These are phyloP conservation scores for Apiospora kogelbergensis DNA, from an alignment of 2,329 filamentous ascomycete species.

Conservation along the genomic window DNA sequence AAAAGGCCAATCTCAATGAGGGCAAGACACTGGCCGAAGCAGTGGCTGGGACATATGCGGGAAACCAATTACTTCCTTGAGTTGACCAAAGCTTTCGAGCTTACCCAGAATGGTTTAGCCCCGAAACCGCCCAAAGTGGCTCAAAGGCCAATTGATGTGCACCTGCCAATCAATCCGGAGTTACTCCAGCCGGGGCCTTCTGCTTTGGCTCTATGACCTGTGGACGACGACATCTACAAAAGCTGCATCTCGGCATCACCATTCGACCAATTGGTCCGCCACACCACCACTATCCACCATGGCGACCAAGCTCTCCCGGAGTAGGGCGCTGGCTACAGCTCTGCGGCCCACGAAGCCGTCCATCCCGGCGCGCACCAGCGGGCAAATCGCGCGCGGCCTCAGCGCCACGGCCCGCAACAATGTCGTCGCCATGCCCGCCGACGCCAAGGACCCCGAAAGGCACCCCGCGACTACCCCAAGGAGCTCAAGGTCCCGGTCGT, in stretches of 20 bases:
- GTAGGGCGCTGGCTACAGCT: constrained; percentile 55
- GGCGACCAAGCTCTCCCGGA: constrained; percentile 61
- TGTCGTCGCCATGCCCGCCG: constrained; percentile 56
- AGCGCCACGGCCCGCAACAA: constrained; percentile 46
- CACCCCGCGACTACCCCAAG: constrained; percentile 56
- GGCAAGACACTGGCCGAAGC: background rate
- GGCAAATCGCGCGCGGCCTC: constrained; percentile 48
- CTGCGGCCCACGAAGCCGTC: constrained; percentile 51
- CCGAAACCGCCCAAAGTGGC: background rate
- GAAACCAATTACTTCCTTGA: background rate
- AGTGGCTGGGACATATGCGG: background rate
- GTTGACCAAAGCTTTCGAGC: background rate
- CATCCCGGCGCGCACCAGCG: constrained; percentile 37
- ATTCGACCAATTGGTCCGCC: constrained; percentile 12
- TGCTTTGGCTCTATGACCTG: constrained; percentile 4
- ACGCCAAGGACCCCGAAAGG: constrained; percentile 65
- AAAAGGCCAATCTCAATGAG: background rate
- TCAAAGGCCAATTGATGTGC: background rate
- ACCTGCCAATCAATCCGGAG: constrained; percentile 5
- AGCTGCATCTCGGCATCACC: constrained; percentile 8
- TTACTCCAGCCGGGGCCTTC: background rate
- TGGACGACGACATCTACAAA: constrained; percentile 10
- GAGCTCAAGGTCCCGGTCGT: constrained; percentile 76
- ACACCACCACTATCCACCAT: constrained; percentile 36
- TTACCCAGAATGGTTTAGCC: background rate